Conservation (phyloP, 108 stramenopile species). For the Cyclotella distinguenda region DNA sequence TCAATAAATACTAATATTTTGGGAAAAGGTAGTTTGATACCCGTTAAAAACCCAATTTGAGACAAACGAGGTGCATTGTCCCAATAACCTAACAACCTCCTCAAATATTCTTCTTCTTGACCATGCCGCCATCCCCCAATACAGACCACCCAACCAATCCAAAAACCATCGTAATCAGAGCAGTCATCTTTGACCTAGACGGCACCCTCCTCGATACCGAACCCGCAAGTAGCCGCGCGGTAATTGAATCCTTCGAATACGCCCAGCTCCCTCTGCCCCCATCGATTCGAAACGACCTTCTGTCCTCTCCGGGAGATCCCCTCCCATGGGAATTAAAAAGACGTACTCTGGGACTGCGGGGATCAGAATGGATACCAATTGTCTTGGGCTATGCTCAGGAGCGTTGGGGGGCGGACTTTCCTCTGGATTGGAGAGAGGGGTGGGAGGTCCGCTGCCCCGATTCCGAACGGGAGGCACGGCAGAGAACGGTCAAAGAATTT, state of each 20-base stretch:
- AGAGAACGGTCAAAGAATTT: constrained; percentile 22
- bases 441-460: constrained; percentile 14
- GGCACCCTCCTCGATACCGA: constrained; percentile 86
- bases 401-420: constrained; percentile 45
- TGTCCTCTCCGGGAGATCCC: constrained; percentile 18
- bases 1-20: too few species aligned
- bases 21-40: too few species aligned
- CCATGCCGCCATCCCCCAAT: background rate
- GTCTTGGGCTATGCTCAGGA: constrained; percentile 57
- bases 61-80: too few species aligned
- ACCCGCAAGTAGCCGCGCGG: constrained; percentile 58
- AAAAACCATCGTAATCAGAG: constrained; percentile 46
- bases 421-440: constrained; percentile 35
- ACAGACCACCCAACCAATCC: background rate
- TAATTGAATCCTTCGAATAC: constrained; percentile 57
- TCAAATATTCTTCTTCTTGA: too few species aligned
- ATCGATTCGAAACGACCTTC: constrained; percentile 19
- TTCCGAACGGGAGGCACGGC: constrained; percentile 8
- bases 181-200: constrained; percentile 79
- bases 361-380: constrained; percentile 82
- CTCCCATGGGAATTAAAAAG: constrained; percentile 81
- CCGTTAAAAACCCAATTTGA: too few species aligned
- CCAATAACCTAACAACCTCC: too few species aligned
- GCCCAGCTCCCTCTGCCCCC: constrained; percentile 19
- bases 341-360: constrained; percentile 66